phyloP scores from a whole-genome alignment of 108 stramenopile species.

The Halocafeteria seosinensis region DNA sequence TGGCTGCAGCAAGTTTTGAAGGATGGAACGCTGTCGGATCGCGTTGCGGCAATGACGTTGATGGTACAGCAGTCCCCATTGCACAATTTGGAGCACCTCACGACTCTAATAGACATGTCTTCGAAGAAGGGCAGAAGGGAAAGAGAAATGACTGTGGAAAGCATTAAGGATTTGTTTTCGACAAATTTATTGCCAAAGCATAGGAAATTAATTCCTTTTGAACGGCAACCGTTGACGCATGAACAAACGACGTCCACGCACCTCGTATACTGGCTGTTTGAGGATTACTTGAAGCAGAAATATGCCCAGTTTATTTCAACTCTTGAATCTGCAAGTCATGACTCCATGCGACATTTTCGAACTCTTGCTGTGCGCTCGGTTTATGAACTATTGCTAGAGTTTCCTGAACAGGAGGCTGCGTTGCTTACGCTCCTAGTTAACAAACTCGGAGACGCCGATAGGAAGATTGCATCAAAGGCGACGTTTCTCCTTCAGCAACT shows the following conservation, averaged over 20 bases:
- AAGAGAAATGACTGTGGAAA: constrained; percentile 8
- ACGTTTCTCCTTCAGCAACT: constrained; percentile 56
- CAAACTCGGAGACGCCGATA: constrained; percentile 79
- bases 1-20: constrained; percentile 10
- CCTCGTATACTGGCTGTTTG: constrained; percentile 57
- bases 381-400: constrained; percentile 34
- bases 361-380: constrained; percentile 49
- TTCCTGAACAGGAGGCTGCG: constrained; percentile 61
- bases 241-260: not conserved
- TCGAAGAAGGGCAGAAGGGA: constrained; percentile 3
- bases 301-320: constrained; percentile 45
- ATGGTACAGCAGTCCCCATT: constrained; percentile 6
- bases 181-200: constrained; percentile 8
- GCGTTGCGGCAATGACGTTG: constrained; percentile 14
- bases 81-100: not conserved
- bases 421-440: constrained; percentile 70
- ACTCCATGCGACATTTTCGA: constrained; percentile 48
- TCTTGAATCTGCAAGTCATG: constrained; percentile 34
- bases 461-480: constrained; percentile 62
- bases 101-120: constrained; percentile 3
- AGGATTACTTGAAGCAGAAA: constrained; percentile 60
- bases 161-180: constrained; percentile 8
- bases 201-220: constrained; percentile 2
- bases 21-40: constrained; percentile 11
- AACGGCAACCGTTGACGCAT: not conserved